Evolutionary conservation across 805 yeast genomes (phyloP), one percentile per base, ranked within the genome.

Genomic region (Saccharomycopsis fermentans): DNA sequence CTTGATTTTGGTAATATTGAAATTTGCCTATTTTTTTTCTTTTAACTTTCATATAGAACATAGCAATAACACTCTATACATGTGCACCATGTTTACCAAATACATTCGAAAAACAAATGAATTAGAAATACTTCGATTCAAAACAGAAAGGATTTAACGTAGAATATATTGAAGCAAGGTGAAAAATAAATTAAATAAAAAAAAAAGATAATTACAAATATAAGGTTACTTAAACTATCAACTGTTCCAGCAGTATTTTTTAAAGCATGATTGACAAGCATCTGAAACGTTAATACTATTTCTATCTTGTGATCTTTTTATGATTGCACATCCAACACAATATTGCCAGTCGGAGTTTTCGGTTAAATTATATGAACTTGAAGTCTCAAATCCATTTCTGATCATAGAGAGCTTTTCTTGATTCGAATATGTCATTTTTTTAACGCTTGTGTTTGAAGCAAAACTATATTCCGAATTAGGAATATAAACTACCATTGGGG

Each of bases 271-370:
- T 64, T 80, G 71, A 73, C 96, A 90, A 67, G 85, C 88, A 1
- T 77, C 82, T 12, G 75, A 70, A 59, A 85, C 85, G 17, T 79
- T 74, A 37, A 75, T 70, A 34, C 83, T 82, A 40, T 76, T 70
- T 67, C 91, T 77, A 71, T 88, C 94, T 67, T 84, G 83, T 43
- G 84, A 81, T 69, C 96, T 81, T 73, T 87, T 85, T 58, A 88
- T 76, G 52, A 89, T 78, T 8, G 95, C 96, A 75, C 96, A 89
- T 2, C 87, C 89, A 55, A 89, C 77, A 74, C 96, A 89, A 6
- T 83, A 78, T 47, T 80, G 73, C 83, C 87, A 89, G 47, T 86
- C 81, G 2, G 73, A 67, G 64, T 87, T 94, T 27, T 83, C 67
- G 11, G 95, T 85, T 48, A 81, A 71, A 68, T 88, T 88, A 59